These are phyloP conservation scores for Tricholoma terreum DNA, from an alignment of 768 basidiomycete genomes.

Conservation along the genomic window DNA sequence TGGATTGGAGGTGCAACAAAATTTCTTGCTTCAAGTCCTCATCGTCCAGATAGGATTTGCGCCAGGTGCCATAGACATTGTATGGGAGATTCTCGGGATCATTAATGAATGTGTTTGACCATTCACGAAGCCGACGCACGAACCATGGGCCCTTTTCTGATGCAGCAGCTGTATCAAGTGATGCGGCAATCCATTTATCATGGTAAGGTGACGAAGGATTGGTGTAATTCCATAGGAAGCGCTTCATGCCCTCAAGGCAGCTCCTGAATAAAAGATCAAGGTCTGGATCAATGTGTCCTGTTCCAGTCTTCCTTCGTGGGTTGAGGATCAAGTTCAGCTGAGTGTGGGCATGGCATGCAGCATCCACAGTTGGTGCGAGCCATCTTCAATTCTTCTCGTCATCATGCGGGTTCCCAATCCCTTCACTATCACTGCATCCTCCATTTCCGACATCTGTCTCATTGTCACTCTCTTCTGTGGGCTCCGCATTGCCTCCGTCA, in stretches of 20 bases:
- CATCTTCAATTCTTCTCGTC: not conserved
- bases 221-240: not conserved
- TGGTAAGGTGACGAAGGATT: not conserved
- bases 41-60: conserved; percentile 8
- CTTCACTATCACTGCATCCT: not conserved
- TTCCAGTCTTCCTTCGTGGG: not conserved
- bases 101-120: not conserved
- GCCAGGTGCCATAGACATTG: not conserved
- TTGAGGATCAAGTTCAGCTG: not conserved
- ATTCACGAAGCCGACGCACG: not conserved
- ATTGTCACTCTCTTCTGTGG: not conserved
- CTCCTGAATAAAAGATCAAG: conserved; percentile 3
- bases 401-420: not conserved
- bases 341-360: not conserved
- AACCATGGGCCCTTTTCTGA: conserved; percentile 6
- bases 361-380: not conserved
- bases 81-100: too few relatives aligned
- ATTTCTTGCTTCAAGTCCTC: conserved; percentile 13
- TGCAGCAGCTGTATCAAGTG: not conserved
- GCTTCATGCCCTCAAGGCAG: conserved; percentile 1
- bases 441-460: not conserved
- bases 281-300: conserved; percentile 1
- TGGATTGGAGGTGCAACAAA: conserved; percentile 5
- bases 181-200: not conserved
- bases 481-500: not conserved